Evolutionary conservation across 2,329 filamentous ascomycete genomes (phyloP).

Genomic region (Sordariomycetes sp.): DNA sequence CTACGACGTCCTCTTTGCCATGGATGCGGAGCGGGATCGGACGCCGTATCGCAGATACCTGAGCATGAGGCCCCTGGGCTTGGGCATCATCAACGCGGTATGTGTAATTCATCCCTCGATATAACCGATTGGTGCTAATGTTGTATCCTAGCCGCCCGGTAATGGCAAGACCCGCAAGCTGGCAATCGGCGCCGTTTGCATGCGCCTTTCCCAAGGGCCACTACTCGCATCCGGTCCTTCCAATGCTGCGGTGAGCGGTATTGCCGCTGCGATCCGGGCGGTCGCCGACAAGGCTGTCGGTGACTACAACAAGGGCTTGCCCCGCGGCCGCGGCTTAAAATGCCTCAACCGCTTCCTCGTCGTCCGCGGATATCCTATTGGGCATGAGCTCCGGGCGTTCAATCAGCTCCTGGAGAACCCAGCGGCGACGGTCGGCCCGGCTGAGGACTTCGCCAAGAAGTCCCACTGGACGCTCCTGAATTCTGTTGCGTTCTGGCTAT

Average conservation of each 20-base stretch:
- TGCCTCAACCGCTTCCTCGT: slow-evolving; percentile 4
- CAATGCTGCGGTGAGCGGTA: too few relatives aligned
- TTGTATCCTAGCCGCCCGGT: background rate
- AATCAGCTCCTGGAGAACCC: background rate
- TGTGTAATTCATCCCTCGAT: background rate
- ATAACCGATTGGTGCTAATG: background rate
- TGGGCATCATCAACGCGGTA: background rate
- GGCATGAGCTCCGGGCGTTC: slow-evolving; percentile 5
- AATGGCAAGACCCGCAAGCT: background rate
- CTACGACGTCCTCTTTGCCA: background rate
- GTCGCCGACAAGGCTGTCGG: too few relatives aligned
- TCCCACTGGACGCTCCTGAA: background rate
- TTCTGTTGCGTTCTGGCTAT: background rate
- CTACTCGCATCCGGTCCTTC: too few relatives aligned
- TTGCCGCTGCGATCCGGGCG: too few relatives aligned
- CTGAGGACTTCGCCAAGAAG: background rate
- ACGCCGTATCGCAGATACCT: background rate
- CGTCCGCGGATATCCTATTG: background rate
- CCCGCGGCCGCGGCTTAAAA: too few relatives aligned
- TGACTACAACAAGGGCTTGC: too few relatives aligned
- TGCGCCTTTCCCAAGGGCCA: too few relatives aligned
- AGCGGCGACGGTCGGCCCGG: background rate
- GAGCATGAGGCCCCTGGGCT: background rate
- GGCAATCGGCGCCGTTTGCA: too few relatives aligned
- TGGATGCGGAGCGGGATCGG: background rate